Percentiles rank a stretch among this genome's conserved stretches.
Evolutionary conservation across 2,329 filamentous ascomycete species (phyloP).

Genomic region (Colletotrichum scovillei): DNA sequence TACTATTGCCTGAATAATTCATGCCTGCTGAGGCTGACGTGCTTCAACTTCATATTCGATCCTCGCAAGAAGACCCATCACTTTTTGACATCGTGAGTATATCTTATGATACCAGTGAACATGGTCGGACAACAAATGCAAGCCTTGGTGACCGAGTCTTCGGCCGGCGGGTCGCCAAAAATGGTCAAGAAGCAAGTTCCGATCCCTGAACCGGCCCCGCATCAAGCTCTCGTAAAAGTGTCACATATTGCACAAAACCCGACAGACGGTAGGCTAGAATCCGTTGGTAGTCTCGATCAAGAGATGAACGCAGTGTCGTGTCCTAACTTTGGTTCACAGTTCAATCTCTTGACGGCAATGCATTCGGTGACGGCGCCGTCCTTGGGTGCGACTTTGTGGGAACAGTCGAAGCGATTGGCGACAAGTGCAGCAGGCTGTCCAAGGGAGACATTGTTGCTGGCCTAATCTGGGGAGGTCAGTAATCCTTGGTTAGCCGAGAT

Average conservation of each 20-base stretch:
- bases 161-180: neutral
- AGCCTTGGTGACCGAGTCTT: slow-evolving; percentile 22
- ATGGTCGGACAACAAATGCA: slow-evolving; percentile 1
- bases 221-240: slow-evolving; percentile 42
- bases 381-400: slow-evolving; percentile 52
- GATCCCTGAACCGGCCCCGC: slow-evolving; percentile 11
- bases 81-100: too few relatives aligned
- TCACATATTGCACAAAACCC: slow-evolving; percentile 42
- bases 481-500: too few relatives aligned
- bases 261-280: slow-evolving; percentile 39
- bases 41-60: neutral
- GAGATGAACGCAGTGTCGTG: too few relatives aligned
- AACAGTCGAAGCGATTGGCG: slow-evolving; percentile 46
- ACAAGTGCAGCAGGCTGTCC: slow-evolving; percentile 31
- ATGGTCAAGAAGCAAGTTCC: slow-evolving; percentile 21
- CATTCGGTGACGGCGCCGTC: slow-evolving; percentile 50
- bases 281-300: neutral
- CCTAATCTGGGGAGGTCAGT: slow-evolving; percentile 43
- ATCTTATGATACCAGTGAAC: neutral
- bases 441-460: slow-evolving; percentile 40
- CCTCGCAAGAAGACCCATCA: neutral
- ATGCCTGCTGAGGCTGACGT: too few relatives aligned
- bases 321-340: slow-evolving; percentile 37
- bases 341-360: slow-evolving; percentile 47
- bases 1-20: too few relatives aligned